Base-by-base conservation (phyloP, 225 moss, liverwort and hornwort genomes). In the Asterella californica region DNA sequence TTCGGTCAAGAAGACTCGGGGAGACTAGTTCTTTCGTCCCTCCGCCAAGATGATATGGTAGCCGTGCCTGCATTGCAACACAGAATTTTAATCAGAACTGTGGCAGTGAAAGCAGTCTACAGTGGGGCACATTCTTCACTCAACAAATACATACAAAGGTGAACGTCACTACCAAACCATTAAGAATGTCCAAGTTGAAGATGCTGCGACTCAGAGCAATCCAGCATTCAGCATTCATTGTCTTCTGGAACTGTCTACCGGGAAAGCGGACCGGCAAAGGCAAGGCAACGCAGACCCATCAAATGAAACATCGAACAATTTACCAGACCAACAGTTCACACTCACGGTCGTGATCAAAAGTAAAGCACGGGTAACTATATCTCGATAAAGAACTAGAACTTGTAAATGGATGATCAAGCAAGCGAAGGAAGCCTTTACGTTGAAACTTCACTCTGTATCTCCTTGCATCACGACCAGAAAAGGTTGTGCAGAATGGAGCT, bases 11-110 rank as follows among this genome's bases (percentile, higher is more conserved):
- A 59, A 25, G 37, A 76, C 55, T 24, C 11, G 33, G 18, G n/a
- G 6, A 19, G 15, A 47, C 82, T 85, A 99, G 50, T 99, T 99
- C 85, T 99, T 99, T 84, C 97, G 88, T 75, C 97, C 97, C 84
- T 99, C 97, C 1, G 91, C 89, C 77, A 99, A 86, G 76, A 99
- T 99, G 69, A 99, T 92, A 75, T 99, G 97, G 87, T 99, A 99
- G 6, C 97, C 97, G 67, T 99, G 97, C 83, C 96, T 96, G 93
- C 61, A 81, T 59, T 70, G 62, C n/a, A 74, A 45, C 2, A 66
- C 42, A 22, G 24, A 24, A 32, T 29, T 9, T 22, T 25, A 42
- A 42, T 42, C 4, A 9, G 46, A 27, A 0, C 30, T 6, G 29
- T 6, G 25, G 25, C 2, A 30, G 15, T n/a, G 12, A 15, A 12